A percentile compares a stretch with the other conserved stretches of the same genome.
Conservation (phyloP, 2,329 filamentous ascomycete species). For the Amesomyces nigricolor region DNA sequence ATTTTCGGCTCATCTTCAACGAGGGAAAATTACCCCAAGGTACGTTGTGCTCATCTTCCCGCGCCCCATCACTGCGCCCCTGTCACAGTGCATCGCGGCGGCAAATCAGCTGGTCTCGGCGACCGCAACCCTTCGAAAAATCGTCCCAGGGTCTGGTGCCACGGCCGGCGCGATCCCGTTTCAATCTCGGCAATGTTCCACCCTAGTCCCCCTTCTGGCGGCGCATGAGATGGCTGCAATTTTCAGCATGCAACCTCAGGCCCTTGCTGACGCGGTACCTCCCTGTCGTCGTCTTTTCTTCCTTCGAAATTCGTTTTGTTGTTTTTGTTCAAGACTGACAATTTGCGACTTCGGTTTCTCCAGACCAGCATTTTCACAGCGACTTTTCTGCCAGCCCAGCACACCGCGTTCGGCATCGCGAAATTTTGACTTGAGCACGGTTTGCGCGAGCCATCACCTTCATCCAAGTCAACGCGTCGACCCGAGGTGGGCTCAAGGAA, state of each 20-base stretch:
- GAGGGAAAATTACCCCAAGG: neutral
- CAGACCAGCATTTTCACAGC: neutral
- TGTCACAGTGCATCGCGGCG: conserved; percentile 11
- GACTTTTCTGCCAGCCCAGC: neutral
- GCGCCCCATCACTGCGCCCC: neutral
- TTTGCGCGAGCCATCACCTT: too few species aligned
- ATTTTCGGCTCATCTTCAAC: conserved; percentile 9
- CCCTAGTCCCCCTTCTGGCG: conserved; percentile 34
- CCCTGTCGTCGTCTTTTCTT: conserved; percentile 25
- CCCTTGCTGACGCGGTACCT: conserved; percentile 18
- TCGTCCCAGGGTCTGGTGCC: conserved; percentile 23
- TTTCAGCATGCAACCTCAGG: conserved; percentile 19
- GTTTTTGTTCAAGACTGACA: conserved; percentile 2
- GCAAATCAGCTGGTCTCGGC: conserved; percentile 20
- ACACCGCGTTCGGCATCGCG: neutral
- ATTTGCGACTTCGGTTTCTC: neutral
- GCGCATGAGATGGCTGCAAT: conserved; percentile 34
- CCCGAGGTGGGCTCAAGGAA: neutral
- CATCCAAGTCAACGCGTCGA: too few species aligned
- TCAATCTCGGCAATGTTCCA: conserved; percentile 39
- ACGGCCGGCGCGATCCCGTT: conserved; percentile 29
- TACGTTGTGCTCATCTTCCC: conserved; percentile 10
- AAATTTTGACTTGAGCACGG: too few species aligned
- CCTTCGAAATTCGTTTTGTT: conserved; percentile 16
- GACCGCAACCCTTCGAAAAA: conserved; percentile 21